Base-by-base conservation (phyloP, 2,329 filamentous ascomycete genomes). In the Gaeumannomyces tritici region DNA sequence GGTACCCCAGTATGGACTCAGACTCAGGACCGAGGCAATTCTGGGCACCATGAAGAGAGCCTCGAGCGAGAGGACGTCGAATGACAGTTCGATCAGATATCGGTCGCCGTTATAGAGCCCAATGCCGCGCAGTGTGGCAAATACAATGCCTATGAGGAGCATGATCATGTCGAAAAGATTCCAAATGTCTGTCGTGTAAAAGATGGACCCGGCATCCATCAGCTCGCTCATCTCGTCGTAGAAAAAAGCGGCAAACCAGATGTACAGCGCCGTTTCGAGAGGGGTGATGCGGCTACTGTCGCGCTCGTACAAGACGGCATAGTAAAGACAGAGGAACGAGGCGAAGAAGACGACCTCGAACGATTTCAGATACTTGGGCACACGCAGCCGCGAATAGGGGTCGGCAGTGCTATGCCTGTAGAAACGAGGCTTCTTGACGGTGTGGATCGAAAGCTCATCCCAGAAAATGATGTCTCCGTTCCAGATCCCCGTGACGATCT, bases 1-100 rank as follows among this genome's bases (percentile, higher is more conserved):
- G 0, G 89, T 95, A 55, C 91, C 93, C 82, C 95, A 97, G 72
- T 96, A 96, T 1, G 91, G 90, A 69, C 91, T 91, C 66, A 97
- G 75, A 71, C 89, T 93, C 65, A 96, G 81, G 61, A 97, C 83
- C 18, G 92, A 96, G 76, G 89, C 96, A 67, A 96, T 89, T 64
- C 90, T 88, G 21, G 93, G 93, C 26, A 96, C 89, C 74, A 97
- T 87, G 72, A 97, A 93, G 12, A 97, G 80, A 0, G 91, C 93
- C 73, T 96, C 91, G 18, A 97, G 79, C 0, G 91, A 89, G 27
- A 97, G 79, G n/a, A 97, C 87, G 70, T 97, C 91, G 72, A 96
- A 97, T 0, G 91, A 88, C 3, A 88, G 80, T 64, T 95, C 89
- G 58, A 89, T 89, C n/a, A 91, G 82, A 21, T 79, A 74, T 12